Base-by-base conservation (phyloP, 2,329 filamentous ascomycete genomes). In the Periglandula ipomoeae region DNA sequence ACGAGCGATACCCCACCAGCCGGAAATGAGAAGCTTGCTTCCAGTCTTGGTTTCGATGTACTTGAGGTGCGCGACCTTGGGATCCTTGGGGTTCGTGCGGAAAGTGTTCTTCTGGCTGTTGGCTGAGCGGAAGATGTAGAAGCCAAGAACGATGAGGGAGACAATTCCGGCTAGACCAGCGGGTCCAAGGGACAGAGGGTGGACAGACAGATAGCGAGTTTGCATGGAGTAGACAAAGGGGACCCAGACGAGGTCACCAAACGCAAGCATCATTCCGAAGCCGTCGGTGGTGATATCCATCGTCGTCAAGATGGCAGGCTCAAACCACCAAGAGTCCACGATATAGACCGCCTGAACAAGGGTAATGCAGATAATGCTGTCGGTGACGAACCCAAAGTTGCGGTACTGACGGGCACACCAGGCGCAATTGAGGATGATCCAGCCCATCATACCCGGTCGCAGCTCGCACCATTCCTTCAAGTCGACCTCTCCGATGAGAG, bases 91-190 rank as follows among this genome's bases (percentile, higher is more conserved):
- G 65, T 96, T 81, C 32, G 81, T 94, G 51, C 93, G 83, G 81
- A 97, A 97, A 22, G 79, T 78, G 69, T 96, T 95, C 81, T 97
- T 97, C 71, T 96, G 84, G 67, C 81, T 88, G 75, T 97, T 97
- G 63, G 88, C 82, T n/a, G 85, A 76, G 50, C 91, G 89, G 82
- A 97, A 97, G 65, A 95, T 89, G 65, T 79, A 84, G 69, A 91
- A 95, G n/a, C 89, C 90, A 2, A 78, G 62, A 1, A 73, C 72
- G 47, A 91, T 82, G 13, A 94, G 74, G 4, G 74, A 75, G 24
- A 87, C 65, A 44, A 93, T 83, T 9, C 73, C 75, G 1, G 76
- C 67, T 13, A 88, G 72, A 10, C 86, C 87, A 13, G 71, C 59
- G 32, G 79, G 70, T 1, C 89, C 89, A 5, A 97, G 82, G n/a